These are phyloP conservation scores for Aureobasidium sp. DNA, from an alignment of 2,329 filamentous ascomycete genomes.

Conservation along the genomic window DNA sequence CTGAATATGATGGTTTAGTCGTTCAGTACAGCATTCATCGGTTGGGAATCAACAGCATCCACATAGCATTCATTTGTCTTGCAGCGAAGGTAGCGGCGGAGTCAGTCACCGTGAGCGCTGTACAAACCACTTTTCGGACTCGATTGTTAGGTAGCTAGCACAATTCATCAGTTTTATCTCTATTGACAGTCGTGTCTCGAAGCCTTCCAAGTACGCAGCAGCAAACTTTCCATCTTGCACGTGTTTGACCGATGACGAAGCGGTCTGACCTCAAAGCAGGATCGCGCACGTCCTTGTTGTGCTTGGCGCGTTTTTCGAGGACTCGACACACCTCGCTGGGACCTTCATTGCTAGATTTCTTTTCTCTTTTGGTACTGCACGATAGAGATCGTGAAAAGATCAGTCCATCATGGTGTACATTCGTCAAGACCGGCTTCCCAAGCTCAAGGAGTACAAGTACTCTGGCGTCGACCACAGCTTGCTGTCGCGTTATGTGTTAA, in stretches of 20 bases:
- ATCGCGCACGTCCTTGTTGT: constrained; percentile 3
- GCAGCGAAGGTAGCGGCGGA: neutral
- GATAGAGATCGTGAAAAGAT: neutral
- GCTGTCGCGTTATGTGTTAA: constrained; percentile 84
- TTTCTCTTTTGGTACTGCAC: neutral
- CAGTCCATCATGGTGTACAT: constrained; percentile 76
- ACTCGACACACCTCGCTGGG: neutral
- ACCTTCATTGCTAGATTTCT: neutral
- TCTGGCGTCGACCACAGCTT: constrained; percentile 77
- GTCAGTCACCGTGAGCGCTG: neutral
- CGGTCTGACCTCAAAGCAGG: constrained; percentile 6
- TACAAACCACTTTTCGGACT: neutral
- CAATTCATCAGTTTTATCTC: neutral
- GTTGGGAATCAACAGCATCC: constrained; percentile 2
- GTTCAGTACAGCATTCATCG: neutral
- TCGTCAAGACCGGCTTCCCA: constrained; percentile 79
- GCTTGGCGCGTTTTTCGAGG: constrained; percentile 9
- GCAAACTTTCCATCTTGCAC: neutral
- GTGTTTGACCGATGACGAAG: constrained; percentile 1
- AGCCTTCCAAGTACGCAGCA: neutral
- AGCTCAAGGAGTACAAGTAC: constrained; percentile 94
- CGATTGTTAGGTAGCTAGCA: neutral
- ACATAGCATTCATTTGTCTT: constrained; percentile 6
- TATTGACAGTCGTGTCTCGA: neutral
- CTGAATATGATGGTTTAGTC: too few relatives aligned